Base-by-base conservation (phyloP, 73 alveolate species). In the Symbiodinium natans region DNA sequence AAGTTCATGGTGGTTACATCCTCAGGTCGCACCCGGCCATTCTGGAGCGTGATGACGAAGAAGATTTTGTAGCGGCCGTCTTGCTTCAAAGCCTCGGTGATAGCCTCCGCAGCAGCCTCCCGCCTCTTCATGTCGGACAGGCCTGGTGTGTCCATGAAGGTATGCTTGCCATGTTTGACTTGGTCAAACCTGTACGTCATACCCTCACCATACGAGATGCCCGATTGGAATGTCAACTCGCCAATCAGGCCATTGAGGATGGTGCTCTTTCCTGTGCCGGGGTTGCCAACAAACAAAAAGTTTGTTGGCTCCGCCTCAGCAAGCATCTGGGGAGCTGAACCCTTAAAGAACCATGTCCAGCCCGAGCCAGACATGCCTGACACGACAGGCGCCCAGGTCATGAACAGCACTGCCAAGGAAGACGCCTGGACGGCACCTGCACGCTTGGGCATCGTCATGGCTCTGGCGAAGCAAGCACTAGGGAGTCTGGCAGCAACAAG, bases 231-330 rank as follows among this genome's bases (percentile, higher is more conserved):
- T 31, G 54, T 43, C 77, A 21, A 39, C 52, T 25, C 15, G 40
- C 77, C 86, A 3, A 89, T 89, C 56, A 89, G 31, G 42, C 96
- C 96, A 38, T 89, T 68, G 46, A 89, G 75, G 96, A 89, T 63
- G 52, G 96, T 89, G 96, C 96, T 89, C 87, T 89, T 89, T 43
- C 96, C 96, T 9, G 77, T 41, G 52, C 96, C 96, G 27, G 96
- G 96, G 75, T 89, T 89, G 31, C 96, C 96, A 23, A 68, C 38
- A 42, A 88, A 5, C 71, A 88, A 10, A 73, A 88, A 56, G 73
- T 86, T 86, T 77, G 93, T 85, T n/a, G n/a, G n/a, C n/a, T n/a
- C n/a, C n/a, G n/a, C n/a, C n/a, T n/a, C n/a, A n/a, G n/a, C n/a
- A n/a, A n/a, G n/a, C n/a, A n/a, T n/a, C n/a, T n/a, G n/a, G n/a